Base-by-base conservation (phyloP, 305 asterid genomes). In the Ilex paraguariensis region DNA sequence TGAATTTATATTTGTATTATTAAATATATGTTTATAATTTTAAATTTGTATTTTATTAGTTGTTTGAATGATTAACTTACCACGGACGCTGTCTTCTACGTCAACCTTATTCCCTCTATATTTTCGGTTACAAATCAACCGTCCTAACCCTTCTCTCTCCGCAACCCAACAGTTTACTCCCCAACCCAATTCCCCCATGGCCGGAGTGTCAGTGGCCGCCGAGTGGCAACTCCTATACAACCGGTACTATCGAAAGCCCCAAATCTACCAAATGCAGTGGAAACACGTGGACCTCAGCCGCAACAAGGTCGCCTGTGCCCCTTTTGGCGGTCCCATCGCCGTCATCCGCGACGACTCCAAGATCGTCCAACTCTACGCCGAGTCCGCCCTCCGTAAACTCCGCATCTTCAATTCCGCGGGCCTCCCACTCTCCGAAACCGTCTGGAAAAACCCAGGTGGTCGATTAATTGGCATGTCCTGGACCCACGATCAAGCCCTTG, bases 171-270 rank as follows among this genome's bases (percentile, higher is more conserved):
- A 36, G 42, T 36, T 36, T 36, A 36, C 9, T 36, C 6, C 1
- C 1, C 9, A 3, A 4, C 9, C 42, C 42, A 5, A 36, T 36
- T 4, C 4, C 56, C 2, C 28, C 56, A 92, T 92, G 98, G 91
- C 94, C 62, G 87, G 90, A 21, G 96, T 92, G 16, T 75, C 97
- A 30, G 96, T 92, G 60, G 98, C 96, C 72, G 97, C 96, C 68
- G 97, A 90, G 79, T 93, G 98, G 97, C 98, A 93, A 64, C 89
- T 86, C 64, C 92, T 93, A 67, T 75, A 79, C 81, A 84, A 93
- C 73, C 88, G 96, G 58, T 93, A 84, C 82, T 93, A 93, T 79
- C 88, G 97, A 68, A 93, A 90, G 75, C 94, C 95, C 54, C 94
- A 90, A 76, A 82, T 93, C 66, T 93, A 93, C 81, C 86, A 79